phyloP scores from a whole-genome alignment of 768 basidiomycete genomes.

The Peribolospora baueri region DNA sequence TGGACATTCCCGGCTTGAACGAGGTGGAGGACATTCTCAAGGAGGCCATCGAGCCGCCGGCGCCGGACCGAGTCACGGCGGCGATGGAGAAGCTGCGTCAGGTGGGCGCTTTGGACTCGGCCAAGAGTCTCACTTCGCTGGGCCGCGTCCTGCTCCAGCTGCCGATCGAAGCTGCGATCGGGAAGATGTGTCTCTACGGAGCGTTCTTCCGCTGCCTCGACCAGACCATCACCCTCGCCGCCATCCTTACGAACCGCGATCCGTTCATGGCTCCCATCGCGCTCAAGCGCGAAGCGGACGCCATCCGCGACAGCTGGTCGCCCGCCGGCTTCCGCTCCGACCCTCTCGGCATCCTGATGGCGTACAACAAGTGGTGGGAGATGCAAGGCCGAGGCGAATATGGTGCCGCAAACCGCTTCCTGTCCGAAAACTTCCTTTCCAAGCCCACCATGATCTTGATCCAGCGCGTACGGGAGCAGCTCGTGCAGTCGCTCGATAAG shows the following conservation, averaged over 20 bases:
- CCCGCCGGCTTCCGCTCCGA: conserved; percentile 54
- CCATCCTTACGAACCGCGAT: conserved; percentile 67
- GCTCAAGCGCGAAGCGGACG: conserved; percentile 38
- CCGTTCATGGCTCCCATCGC: conserved; percentile 64
- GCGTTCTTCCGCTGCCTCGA: conserved; percentile 70
- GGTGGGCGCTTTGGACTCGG: conserved; percentile 61
- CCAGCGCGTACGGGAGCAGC: conserved; percentile 50
- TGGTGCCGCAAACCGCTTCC: conserved; percentile 44
- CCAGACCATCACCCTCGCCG: conserved; percentile 48
- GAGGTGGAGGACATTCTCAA: conserved; percentile 59
- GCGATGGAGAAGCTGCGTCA: conserved; percentile 57
- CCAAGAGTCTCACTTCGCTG: conserved; percentile 56
- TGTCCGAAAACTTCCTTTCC: conserved; percentile 60
- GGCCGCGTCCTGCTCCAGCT: conserved; percentile 69
- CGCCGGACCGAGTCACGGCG: conserved; percentile 41
- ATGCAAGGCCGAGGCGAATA: conserved; percentile 44
- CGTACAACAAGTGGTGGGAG: conserved; percentile 59
- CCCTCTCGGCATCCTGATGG: conserved; percentile 47
- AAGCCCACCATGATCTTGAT: conserved; percentile 63
- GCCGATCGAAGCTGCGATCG: conserved; percentile 73
- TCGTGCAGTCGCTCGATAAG: conserved; percentile 49
- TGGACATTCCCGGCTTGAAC: conserved; percentile 61
- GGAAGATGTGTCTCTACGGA: conserved; percentile 66
- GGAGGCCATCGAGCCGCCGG: conserved; percentile 71
- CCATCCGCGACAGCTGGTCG: conserved; percentile 52